Conservation (phyloP, 495 filamentous ascomycete genomes). For the Neurospora sp. region DNA sequence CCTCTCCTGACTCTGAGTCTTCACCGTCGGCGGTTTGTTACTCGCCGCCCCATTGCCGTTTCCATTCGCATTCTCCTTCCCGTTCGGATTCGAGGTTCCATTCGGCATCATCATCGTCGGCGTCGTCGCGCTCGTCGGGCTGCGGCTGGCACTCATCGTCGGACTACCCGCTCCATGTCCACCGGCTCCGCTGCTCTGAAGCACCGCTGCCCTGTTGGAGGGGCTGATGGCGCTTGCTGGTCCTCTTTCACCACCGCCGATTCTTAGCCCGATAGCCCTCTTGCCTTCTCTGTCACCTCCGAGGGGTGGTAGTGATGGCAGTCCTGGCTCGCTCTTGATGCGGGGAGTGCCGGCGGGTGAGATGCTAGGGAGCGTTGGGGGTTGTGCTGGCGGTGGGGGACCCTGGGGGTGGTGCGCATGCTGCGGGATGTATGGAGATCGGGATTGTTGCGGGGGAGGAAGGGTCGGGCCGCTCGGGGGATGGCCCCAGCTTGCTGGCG, state of each 20-base stretch:
- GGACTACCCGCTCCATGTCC: slow-evolving; percentile 4
- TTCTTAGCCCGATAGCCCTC: background rate
- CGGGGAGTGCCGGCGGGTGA: background rate
- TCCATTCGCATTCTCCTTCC: background rate
- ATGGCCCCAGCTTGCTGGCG: background rate
- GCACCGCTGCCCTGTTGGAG: slow-evolving; percentile 20
- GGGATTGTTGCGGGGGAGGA: background rate
- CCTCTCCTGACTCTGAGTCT: slow-evolving; percentile 40
- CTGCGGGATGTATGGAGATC: background rate
- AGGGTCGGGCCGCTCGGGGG: background rate
- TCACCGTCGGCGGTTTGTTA: slow-evolving; percentile 14
- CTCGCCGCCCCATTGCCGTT: background rate
- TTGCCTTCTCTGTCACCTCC: background rate
- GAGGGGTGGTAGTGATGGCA: background rate
- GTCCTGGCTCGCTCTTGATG: background rate
- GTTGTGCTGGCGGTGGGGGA: background rate
- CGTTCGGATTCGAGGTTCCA: background rate
- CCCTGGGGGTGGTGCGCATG: background rate
- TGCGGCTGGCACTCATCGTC: background rate
- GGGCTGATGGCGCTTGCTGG: background rate
- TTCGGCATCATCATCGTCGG: background rate
- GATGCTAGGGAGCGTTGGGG: background rate
- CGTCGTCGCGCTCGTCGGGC: background rate
- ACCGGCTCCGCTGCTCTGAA: slow-evolving; percentile 29
- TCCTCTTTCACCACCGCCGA: background rate